A percentile compares a stretch with the other conserved stretches of the same genome.
These are phyloP conservation scores for Barnettozyma wickerhamii DNA, from an alignment of 805 yeast genomes.

Conservation along the genomic window DNA sequence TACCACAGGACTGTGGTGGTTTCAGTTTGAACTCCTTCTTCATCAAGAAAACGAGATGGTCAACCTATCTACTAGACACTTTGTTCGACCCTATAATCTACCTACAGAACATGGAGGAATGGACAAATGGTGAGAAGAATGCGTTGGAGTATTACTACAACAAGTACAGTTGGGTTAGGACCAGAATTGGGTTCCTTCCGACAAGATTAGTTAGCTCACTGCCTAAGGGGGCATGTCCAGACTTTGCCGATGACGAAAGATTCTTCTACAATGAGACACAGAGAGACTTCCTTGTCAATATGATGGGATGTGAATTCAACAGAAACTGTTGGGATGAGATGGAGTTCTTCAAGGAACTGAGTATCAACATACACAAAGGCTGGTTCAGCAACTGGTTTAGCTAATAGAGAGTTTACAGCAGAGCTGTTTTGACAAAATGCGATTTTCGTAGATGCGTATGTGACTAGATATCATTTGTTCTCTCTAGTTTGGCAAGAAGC, in stretches of 20 bases:
- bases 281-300: slow-evolving; percentile 36
- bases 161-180: slow-evolving; percentile 36
- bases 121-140: slow-evolving; percentile 35
- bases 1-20: slow-evolving; percentile 40
- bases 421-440: too few relatives aligned
- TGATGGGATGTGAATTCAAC: slow-evolving; percentile 35
- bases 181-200: slow-evolving; percentile 37
- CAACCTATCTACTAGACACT: slow-evolving; percentile 32
- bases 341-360: slow-evolving; percentile 30
- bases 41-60: slow-evolving; percentile 35
- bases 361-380: slow-evolving; percentile 28
- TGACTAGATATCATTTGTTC: slow-evolving; percentile 10
- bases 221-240: slow-evolving; percentile 35
- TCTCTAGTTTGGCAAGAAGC: slow-evolving; percentile 13
- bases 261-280: slow-evolving; percentile 34
- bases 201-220: slow-evolving; percentile 33
- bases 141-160: slow-evolving; percentile 35
- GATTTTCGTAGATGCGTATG: too few relatives aligned
- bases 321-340: slow-evolving; percentile 39
- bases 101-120: slow-evolving; percentile 35
- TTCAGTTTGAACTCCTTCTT: slow-evolving; percentile 38
- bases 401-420: background rate
- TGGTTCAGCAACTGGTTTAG: slow-evolving; percentile 22
- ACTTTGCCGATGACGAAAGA: slow-evolving; percentile 25
- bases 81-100: slow-evolving; percentile 40